Base-by-base conservation (phyloP, 352 stramenopile genomes). In the Phytopythium litorale region DNA sequence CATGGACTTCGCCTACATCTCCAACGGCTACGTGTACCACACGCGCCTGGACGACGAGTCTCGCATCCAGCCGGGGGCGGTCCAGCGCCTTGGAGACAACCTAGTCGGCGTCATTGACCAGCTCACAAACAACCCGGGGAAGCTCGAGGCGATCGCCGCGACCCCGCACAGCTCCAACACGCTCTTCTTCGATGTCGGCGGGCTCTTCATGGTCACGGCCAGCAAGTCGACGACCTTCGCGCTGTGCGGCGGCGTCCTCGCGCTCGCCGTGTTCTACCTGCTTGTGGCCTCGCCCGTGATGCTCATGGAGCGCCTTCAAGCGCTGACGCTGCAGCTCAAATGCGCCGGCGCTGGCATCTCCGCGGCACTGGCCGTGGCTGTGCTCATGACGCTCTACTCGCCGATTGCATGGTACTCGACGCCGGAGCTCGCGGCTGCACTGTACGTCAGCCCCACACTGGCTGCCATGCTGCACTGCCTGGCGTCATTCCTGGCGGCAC, bases 1-100 rank as follows among this genome's bases (percentile, higher is more conserved):
- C 21, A 92, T 92, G 81, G 84, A 92, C 58, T 91, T 92, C 65
- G 84, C 84, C 3, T 92, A 89, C 60, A 87, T 92, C 37, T 75
- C 80, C 13, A 92, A 92, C 38, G 84, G 84, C 7, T 92, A 92
- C 61, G 84, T 92, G 18, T 92, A 92, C 62, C 84, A 92, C 71
- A 92, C 84, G 9, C 64, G 51, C 21, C 45, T 92, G 16, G 84
- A 92, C 50, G 84, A 89, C 61, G 71, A 88, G 7, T 87, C 81
- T 5, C 79, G 78, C 7, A 92, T 92, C 60, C 81, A 91, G 55
- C 75, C 63, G 18, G 84, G 84, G 7, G 68, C 81, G 0, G 60
- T 92, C 32, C 84, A 92, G 59, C 79, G 81, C 25, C 71, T 92
- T 23, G 84, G 84, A 32, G 84, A 92, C 35, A 92, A 92, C 53